Base-by-base conservation (phyloP, 1,284 basidiomycete genomes). In the Ustilago nuda region DNA sequence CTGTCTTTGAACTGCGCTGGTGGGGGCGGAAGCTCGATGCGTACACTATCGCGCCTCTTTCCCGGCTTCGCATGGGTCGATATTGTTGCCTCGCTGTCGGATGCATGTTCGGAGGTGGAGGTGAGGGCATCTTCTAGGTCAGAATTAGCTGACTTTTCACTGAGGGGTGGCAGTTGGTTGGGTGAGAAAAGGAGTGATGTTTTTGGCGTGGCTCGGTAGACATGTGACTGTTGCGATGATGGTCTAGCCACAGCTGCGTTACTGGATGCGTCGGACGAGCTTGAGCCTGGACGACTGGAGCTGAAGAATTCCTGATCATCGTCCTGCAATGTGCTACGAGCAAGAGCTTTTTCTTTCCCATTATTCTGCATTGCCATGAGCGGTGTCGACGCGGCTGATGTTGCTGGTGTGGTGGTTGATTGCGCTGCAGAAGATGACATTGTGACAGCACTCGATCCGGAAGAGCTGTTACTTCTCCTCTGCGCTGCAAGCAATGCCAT, bases 21-120 rank as follows among this genome's bases (percentile, higher is more conserved):
- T 13, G 65, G 68, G 9, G 66, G 74, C 19, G 74, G 74, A 46
- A 72, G 41, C 48, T 76, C 74, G 57, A 76, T 69, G n/a, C 62
- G 66, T n/a, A 76, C 36, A 33, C 70, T 72, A 15, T 65, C 66
- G 36, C 61, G 66, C 45, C 62, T 59, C 23, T 65, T 73, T 17
- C 50, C 53, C 9, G 61, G 64, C 15, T 39, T 37, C 4, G 56
- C 56, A 17, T 9, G 54, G 9, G n/a, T 30, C 15, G 27, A 9
- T 9, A 7, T 39, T 15, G 52, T 46, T 2, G 46, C 64, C 35
- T 67, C 65, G 61, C 36, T 61, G 15, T 72, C 61, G 17, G 64
- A 67, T 5, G 45, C 46, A 9, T 35, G 17, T 8, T 64, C 66
- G 41, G 70, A 66, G 0, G 64, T 15, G 0, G 61, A 66, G 9